Base-by-base conservation (phyloP, 305 asterid genomes). In the Petunia hybrid region DNA sequence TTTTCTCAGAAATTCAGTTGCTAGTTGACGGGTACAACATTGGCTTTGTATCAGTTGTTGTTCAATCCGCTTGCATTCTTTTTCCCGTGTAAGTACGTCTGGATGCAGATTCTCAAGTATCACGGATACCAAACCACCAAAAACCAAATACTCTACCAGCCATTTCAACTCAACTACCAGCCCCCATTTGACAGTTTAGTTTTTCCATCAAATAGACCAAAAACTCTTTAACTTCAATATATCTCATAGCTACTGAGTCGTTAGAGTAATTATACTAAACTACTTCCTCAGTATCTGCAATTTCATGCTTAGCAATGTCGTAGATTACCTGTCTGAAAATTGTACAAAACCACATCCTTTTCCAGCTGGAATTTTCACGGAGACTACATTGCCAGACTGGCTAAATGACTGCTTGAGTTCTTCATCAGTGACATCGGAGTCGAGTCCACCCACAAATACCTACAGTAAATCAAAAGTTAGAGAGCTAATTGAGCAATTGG, bases 281-380 rank as follows among this genome's bases (percentile, higher is more conserved):
- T n/a, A n/a, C n/a, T 51, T 74, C 41, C 63, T 36, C 1, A 36
- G 51, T 36, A 71, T 31, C 61, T 31, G 39, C 41, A 46, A 71
- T 71, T 5, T 71, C 78, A 51, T 12, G 45, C 13, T 51, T 51
- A 6, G 63, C 63, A 38, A 38, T 53, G 14, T 53, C 3, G 4
- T 5, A 57, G 81, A 66, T 86, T 89, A 93, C 99, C 99, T 88
- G 87, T 85, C 88, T 39, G 91, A 90, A 79, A 90, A 92, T 87
- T 96, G 99, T 53, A 96, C 98, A 80, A 96, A 96, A 71, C 99
- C 99, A 65, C 99, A 96, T 74, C 99, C 97, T 88, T 96, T 96
- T 84, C 98, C 98, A 78, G 90, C 88, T 56, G 99, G 98, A 78
- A 96, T 94, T 87, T 96, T 96, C 79, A 94, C 96, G 63, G 98